Evolutionary conservation across 116 monocot genomes (phyloP).

Genomic region (Trichopus zeylanicus): DNA sequence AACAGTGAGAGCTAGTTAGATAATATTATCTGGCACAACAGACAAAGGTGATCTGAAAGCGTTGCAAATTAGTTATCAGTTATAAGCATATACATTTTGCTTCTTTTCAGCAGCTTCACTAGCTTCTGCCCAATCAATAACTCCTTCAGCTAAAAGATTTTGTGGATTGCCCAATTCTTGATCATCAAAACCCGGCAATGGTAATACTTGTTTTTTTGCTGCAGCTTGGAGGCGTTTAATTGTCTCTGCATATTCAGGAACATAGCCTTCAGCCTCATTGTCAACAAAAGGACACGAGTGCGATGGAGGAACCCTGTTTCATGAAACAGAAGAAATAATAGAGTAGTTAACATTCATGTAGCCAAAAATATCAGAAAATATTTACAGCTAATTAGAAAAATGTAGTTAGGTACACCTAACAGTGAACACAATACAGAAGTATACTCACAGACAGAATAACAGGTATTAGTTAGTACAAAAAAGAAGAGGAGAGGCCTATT

Average conservation of each 20-base stretch:
- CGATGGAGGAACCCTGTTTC: constrained; percentile 71
- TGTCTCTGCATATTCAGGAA: constrained; percentile 90
- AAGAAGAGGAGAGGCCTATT: no score
- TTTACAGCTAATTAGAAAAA: no score
- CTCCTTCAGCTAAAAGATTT: constrained; percentile 59
- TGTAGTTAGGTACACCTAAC: no score
- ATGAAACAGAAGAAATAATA: neutral
- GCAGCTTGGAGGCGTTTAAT: constrained; percentile 76
- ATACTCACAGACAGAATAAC: no score
- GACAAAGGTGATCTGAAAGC: neutral
- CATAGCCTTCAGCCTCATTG: constrained; percentile 86
- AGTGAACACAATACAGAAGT: neutral
- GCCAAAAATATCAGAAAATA: no score
- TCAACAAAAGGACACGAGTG: constrained; percentile 98
- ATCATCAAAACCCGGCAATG: constrained; percentile 57
- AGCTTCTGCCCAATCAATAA: constrained; percentile 75
- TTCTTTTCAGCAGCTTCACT: constrained; percentile 76
- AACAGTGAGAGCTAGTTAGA: neutral
- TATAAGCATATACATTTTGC: constrained; percentile 27
- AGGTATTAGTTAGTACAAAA: no score
- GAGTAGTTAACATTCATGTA: no score
- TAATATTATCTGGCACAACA: neutral
- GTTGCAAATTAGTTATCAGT: neutral
- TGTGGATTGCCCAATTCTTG: constrained; percentile 41
- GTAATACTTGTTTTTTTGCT: constrained; percentile 65